These are phyloP conservation scores for Marsdenia floribunda DNA, from an alignment of 257 asterid species.

Conservation along the genomic window DNA sequence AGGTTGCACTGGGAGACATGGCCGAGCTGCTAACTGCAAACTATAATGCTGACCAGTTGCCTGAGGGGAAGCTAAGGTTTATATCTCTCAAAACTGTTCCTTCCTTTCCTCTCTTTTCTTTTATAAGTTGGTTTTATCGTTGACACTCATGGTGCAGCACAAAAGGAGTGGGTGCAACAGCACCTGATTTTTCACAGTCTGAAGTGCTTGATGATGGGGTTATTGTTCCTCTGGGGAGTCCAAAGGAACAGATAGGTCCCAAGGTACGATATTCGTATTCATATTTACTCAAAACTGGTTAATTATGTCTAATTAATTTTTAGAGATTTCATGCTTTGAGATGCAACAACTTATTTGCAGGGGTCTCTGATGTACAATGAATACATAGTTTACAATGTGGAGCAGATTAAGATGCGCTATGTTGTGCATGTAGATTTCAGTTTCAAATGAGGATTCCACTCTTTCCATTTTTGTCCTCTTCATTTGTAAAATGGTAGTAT, in stretches of 20 bases:
- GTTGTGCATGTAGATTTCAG: constrained; percentile 77
- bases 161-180: constrained; percentile 78
- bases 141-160: constrained; percentile 42
- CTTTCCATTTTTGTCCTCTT: neutral
- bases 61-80: constrained; percentile 81
- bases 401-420: constrained; percentile 85
- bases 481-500: neutral
- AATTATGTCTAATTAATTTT: neutral
- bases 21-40: constrained; percentile 59
- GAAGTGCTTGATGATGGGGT: constrained; percentile 63
- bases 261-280: constrained; percentile 30
- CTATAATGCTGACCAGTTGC: constrained; percentile 72
- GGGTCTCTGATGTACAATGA: constrained; percentile 68
- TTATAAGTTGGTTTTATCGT: neutral
- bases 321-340: neutral
- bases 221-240: constrained; percentile 69
- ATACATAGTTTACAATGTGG: constrained; percentile 84
- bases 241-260: constrained; percentile 44
- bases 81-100: neutral
- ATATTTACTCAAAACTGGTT: neutral
- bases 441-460: constrained; percentile 22
- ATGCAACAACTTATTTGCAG: constrained; percentile 32
- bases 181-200: constrained; percentile 61
- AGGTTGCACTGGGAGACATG: constrained; percentile 98
- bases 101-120: neutral